phyloP scores from a whole-genome alignment of 2,329 filamentous ascomycete genomes.

The Rhynchosporium graminicola region DNA sequence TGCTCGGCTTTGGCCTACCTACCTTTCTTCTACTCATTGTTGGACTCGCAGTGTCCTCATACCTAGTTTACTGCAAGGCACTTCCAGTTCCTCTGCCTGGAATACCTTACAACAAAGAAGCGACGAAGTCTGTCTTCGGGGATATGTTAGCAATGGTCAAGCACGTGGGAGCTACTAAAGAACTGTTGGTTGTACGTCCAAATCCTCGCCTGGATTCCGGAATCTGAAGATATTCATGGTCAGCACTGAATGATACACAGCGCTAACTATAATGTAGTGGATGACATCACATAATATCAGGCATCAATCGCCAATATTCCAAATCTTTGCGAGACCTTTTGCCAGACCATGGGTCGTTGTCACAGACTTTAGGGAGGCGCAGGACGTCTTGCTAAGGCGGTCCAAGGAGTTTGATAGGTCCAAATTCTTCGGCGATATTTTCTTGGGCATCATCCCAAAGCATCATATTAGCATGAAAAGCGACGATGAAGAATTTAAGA shows the following conservation, averaged over 20 bases:
- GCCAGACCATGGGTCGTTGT: conserved; percentile 32
- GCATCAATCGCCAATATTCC: conserved; percentile 32
- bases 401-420: conserved; percentile 41
- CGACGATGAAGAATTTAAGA: conserved; percentile 34
- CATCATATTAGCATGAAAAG: conserved; percentile 37
- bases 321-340: conserved; percentile 34
- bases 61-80: conserved; percentile 11
- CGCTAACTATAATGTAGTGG: neutral
- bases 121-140: conserved; percentile 16
- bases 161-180: conserved; percentile 8
- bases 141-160: conserved; percentile 19
- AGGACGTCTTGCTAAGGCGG: conserved; percentile 39
- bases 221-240: too few relatives aligned
- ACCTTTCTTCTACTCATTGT: neutral
- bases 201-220: too few relatives aligned
- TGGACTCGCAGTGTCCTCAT: conserved; percentile 6
- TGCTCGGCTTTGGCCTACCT: neutral
- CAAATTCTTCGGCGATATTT: conserved; percentile 29
- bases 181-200: conserved; percentile 1
- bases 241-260: too few relatives aligned
- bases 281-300: conserved; percentile 16
- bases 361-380: conserved; percentile 36
- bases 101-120: conserved; percentile 25
- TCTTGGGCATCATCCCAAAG: conserved; percentile 36
- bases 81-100: conserved; percentile 25